These are phyloP conservation scores for Coemansia pectinata DNA, from an alignment of 192 early-diverging fungal genomes.

Conservation along the genomic window DNA sequence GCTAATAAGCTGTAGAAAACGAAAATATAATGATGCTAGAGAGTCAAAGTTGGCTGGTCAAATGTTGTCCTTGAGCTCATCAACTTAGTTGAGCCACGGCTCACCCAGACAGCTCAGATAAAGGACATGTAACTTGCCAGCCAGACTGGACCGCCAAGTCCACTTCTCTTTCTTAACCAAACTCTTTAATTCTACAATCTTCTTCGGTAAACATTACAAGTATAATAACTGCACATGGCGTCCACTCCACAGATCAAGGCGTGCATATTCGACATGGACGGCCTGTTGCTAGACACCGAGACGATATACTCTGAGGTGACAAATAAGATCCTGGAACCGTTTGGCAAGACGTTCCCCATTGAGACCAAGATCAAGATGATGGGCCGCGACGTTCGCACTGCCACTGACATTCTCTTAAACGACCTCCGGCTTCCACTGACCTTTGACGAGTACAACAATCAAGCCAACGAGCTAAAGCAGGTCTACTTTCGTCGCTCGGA, in stretches of 20 bases:
- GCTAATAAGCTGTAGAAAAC: background rate
- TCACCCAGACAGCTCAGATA: background rate
- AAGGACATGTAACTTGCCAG: background rate
- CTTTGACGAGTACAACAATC: constrained; percentile 74
- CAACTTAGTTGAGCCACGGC: background rate
- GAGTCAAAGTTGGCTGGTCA: background rate
- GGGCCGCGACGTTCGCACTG: constrained; percentile 59
- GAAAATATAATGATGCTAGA: background rate
- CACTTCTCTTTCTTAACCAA: background rate
- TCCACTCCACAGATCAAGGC: constrained; percentile 54
- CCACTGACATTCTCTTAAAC: constrained; percentile 65
- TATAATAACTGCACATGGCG: constrained; percentile 5
- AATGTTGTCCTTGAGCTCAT: background rate
- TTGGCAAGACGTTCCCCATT: constrained; percentile 64
- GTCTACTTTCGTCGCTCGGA: constrained; percentile 63
- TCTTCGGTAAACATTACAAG: background rate
- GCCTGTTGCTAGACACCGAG: constrained; percentile 84
- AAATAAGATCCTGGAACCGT: constrained; percentile 75
- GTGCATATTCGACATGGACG: constrained; percentile 84
- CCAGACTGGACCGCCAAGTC: background rate
- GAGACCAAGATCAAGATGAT: constrained; percentile 75
- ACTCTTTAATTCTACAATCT: background rate
- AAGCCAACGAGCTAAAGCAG: constrained; percentile 58
- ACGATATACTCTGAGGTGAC: constrained; percentile 86
- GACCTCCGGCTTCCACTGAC: constrained; percentile 71